phyloP scores from a whole-genome alignment of 2,329 filamentous ascomycete species.

The Triangularia verruculosa region DNA sequence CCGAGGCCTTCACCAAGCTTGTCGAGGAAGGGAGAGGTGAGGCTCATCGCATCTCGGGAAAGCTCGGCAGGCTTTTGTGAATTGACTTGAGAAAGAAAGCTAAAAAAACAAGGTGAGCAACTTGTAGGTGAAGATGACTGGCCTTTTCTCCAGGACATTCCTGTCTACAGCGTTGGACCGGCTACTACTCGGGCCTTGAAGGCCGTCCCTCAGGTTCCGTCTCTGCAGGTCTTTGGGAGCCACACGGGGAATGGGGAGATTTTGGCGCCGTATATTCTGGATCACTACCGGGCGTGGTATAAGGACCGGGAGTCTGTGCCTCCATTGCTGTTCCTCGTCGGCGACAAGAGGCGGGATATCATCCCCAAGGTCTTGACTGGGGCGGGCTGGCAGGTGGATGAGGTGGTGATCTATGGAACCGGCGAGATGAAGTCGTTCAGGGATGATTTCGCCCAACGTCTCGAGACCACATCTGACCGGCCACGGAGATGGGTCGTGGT shows the following conservation, averaged over 20 bases:
- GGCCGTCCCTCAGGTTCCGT: slow-evolving; percentile 49
- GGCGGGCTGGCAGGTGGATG: slow-evolving; percentile 60
- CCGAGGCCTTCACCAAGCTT: slow-evolving; percentile 70
- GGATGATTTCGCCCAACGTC: slow-evolving; percentile 55
- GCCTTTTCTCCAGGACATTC: slow-evolving; percentile 55
- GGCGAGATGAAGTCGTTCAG: slow-evolving; percentile 77
- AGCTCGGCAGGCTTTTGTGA: slow-evolving; percentile 23
- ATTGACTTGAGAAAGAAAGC: slow-evolving; percentile 21
- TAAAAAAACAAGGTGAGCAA: slow-evolving; percentile 23
- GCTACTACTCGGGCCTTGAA: slow-evolving; percentile 73
- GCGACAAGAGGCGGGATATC: slow-evolving; percentile 83
- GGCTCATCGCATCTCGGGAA: slow-evolving; percentile 13
- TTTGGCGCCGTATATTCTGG: slow-evolving; percentile 73
- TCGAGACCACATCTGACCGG: slow-evolving; percentile 44
- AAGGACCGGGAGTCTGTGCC: slow-evolving; percentile 45
- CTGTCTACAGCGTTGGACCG: slow-evolving; percentile 76
- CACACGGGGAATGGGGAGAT: slow-evolving; percentile 83
- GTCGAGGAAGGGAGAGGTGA: slow-evolving; percentile 52
- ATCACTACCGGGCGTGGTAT: slow-evolving; percentile 65
- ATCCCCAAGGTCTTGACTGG: slow-evolving; percentile 79
- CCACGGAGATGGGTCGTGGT: slow-evolving; percentile 69
- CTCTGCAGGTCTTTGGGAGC: slow-evolving; percentile 67
- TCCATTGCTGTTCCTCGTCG: slow-evolving; percentile 80
- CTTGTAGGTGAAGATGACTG: slow-evolving; percentile 33
- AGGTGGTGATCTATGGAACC: slow-evolving; percentile 84